Evolutionary conservation across 306 rosid genomes (phyloP), one percentile per base, ranked within the genome.

Genomic region (Carpinus fangiana): DNA sequence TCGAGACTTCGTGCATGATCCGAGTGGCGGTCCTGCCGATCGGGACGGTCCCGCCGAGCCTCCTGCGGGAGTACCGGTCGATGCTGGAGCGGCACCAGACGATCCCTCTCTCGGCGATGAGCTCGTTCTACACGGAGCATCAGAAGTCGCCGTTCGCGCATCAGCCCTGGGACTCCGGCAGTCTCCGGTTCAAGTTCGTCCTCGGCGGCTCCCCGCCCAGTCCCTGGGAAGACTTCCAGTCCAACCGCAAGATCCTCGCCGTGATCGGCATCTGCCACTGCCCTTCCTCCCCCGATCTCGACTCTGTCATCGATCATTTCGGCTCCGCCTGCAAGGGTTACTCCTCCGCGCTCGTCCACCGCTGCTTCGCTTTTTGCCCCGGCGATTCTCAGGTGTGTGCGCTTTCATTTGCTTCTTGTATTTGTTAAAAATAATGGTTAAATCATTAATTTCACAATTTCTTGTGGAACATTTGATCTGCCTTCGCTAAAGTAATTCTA

Each of bases 181-280:
- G 87, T 75, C 87, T 95, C 72, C 90, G 96, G 0, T 93, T 93
- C 88, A 91, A 91, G 81, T 95, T 93, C 80, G 84, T 95, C 23
- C 90, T 93, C 59, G 98, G 98, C 14, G 99, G 99, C 1, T 84
- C 87, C 10, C 88, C 93, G 4, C 94, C 96, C 0, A 84, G 92
- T 11, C 98, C 99, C 0, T 95, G 99, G 99, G 99, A 95, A 79
- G 99, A 95, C 78, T 95, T 95, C 72, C 98, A 95, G 73, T 91
- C 98, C 48, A 87, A 90, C 71, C 97, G 98, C 9, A 95, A 93
- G 86, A 91, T 89, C 83, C 93, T 95, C 46, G 97, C 96, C 36
- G 81, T 87, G 53, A 76, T 95, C 60, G 99, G 98, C 70, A 81
- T 95, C 82, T 90, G 93, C 72, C 99, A 95, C 73, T 95, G 98